Base-by-base conservation (phyloP, 345 rosid species). In the Ceriops zippeliana region DNA sequence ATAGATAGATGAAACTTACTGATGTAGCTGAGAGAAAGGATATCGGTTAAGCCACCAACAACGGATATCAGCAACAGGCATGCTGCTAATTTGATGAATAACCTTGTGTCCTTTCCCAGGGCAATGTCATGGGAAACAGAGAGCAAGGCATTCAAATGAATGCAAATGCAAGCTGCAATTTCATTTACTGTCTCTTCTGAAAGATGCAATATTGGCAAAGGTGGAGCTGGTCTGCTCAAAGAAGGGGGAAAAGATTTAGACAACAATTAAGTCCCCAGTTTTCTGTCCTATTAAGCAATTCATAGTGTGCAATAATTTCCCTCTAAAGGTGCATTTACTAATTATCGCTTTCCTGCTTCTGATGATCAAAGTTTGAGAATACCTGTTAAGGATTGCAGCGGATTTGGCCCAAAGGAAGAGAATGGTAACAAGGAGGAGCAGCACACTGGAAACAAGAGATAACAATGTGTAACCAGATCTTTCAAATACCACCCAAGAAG, bases 371-470 rank as follows among this genome's bases (percentile, higher is more conserved):
- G 53, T 30, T 58, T 60, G 6, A 63, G 66, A 38, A 70, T 83
- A 90, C 98, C 98, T 71, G 77, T 89, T 92, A 69, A 96, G 96
- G 78, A 89, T 78, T 46, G 97, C 84, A 19, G 99, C 99, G 71
- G 97, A 89, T 90, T 92, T 96, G 80, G 97, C 90, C 99, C 97
- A 96, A 52, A 92, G 77, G 66, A 96, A 92, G 58, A 96, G 87
- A 79, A 90, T 86, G 74, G 79, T 75, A 67, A 80, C 57, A 61
- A 96, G 93, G 68, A 96, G 96, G 63, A 92, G 90, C 26, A 92
- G 86, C 77, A 96, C 98, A 75, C 91, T 89, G 42, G 97, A 89
- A 79, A 82, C 70, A 67, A 96, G 95, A 42, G 97, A 89, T 58
- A 96, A n/a, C 60, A 96, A 73, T 13, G 97, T 92, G 68, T 96